Percentiles rank a stretch among this genome's conserved stretches.
These are phyloP conservation scores for Pholiota adiposa DNA, from an alignment of 1,284 basidiomycete species.

Conservation along the genomic window DNA sequence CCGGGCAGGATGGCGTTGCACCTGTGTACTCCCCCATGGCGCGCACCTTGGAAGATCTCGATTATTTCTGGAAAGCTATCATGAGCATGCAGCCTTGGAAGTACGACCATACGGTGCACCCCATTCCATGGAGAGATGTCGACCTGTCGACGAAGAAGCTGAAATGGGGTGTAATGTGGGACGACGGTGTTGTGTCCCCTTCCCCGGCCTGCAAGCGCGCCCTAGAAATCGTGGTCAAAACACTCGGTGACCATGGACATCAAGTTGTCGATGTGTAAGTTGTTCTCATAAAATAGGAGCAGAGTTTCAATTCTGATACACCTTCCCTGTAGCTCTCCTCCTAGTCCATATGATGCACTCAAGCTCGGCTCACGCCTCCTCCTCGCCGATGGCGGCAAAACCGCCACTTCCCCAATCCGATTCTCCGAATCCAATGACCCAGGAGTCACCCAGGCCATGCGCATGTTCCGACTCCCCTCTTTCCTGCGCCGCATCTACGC, in stretches of 20 bases:
- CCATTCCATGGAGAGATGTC: slow-evolving; percentile 59
- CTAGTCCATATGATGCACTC: slow-evolving; percentile 47
- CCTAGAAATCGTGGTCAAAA: slow-evolving; percentile 59
- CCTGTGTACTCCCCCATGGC: slow-evolving; percentile 73
- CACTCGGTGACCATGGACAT: slow-evolving; percentile 61
- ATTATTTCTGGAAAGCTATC: slow-evolving; percentile 62
- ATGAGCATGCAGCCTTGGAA: slow-evolving; percentile 62
- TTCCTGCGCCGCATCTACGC: slow-evolving; percentile 49
- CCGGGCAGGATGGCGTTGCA: slow-evolving; percentile 66
- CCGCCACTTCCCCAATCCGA: slow-evolving; percentile 37
- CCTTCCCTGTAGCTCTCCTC: slow-evolving; percentile 39
- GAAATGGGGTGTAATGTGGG: slow-evolving; percentile 60
- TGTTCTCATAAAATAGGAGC: background rate
- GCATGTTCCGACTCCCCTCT: slow-evolving; percentile 44
- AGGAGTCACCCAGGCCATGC: slow-evolving; percentile 39
- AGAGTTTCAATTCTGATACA: background rate
- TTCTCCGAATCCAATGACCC: slow-evolving; percentile 49
- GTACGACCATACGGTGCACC: slow-evolving; percentile 60
- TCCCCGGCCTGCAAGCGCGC: slow-evolving; percentile 74
- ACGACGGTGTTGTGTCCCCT: slow-evolving; percentile 52
- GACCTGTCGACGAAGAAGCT: slow-evolving; percentile 46
- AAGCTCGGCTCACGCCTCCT: slow-evolving; percentile 49
- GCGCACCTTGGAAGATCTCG: slow-evolving; percentile 67
- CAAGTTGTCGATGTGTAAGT: slow-evolving; percentile 61
- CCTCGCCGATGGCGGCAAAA: slow-evolving; percentile 51